Evolutionary conservation across 2,329 filamentous ascomycete genomes (phyloP).

Genomic region (Aspergillus flavus): DNA sequence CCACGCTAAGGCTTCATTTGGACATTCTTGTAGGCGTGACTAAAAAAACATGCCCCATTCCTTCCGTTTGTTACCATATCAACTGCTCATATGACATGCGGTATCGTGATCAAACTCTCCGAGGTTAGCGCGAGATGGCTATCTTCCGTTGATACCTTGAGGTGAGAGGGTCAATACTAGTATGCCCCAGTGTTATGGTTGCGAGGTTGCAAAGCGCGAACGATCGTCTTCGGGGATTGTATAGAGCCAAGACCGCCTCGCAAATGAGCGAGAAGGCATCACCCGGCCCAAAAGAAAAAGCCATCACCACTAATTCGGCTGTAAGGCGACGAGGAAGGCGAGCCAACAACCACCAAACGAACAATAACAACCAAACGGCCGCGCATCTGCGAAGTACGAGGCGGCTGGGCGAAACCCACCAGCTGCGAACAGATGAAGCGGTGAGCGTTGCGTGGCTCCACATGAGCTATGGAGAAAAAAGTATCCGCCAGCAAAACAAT

Average conservation of each 20-base stretch:
- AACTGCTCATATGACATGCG: conserved; percentile 2
- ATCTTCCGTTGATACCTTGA: background rate
- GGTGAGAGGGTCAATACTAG: background rate
- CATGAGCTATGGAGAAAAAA: conserved; percentile 7
- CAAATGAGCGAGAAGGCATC: background rate
- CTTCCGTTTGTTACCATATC: background rate
- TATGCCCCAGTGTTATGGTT: background rate
- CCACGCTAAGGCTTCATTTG: background rate
- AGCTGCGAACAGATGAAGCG: conserved; percentile 6
- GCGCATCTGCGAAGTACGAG: background rate
- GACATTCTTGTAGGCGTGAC: background rate
- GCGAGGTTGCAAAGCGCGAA: background rate
- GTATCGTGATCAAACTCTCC: background rate
- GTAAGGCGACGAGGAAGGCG: background rate
- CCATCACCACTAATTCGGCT: background rate
- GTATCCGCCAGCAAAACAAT: conserved; percentile 9
- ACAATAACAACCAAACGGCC: background rate
- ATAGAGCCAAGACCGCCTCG: background rate
- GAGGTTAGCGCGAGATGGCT: background rate
- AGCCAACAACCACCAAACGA: background rate
- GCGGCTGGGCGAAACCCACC: conserved; percentile 4
- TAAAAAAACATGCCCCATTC: background rate
- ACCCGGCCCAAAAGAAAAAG: background rate
- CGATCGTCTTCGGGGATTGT: background rate
- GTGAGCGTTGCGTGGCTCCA: conserved; percentile 8